Conservation (phyloP, 257 asterid species). For the Solanum medicagineum region DNA sequence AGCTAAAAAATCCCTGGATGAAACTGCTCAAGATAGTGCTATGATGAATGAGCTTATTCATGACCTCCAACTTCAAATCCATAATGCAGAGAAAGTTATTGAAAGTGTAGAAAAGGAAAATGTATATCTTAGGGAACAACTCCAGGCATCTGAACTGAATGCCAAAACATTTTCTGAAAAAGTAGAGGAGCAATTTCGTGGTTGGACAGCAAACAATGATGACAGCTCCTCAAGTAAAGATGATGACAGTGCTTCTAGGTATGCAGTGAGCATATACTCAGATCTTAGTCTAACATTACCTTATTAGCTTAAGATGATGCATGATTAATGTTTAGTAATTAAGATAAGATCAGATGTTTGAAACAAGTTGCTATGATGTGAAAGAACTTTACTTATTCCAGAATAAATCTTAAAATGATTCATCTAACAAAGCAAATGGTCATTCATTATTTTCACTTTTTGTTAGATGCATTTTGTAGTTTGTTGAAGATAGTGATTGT, state of each 20-base stretch:
- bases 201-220: conserved; percentile 5
- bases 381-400: neutral
- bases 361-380: neutral
- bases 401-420: neutral
- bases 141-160: conserved; percentile 29
- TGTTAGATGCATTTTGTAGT: neutral
- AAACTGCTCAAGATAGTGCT: conserved; percentile 33
- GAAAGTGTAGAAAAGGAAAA: conserved; percentile 48
- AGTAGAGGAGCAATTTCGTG: conserved; percentile 36
- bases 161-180: conserved; percentile 26
- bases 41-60: conserved; percentile 38
- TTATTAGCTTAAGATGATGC: neutral
- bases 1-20: conserved; percentile 39
- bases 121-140: conserved; percentile 28
- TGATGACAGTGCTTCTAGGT: conserved; percentile 43
- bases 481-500: neutral
- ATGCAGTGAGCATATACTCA: neutral
- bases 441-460: neutral
- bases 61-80: conserved; percentile 31
- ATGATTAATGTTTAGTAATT: neutral
- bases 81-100: conserved; percentile 27
- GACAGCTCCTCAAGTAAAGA: conserved; percentile 10
- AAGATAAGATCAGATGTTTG: neutral
- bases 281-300: neutral
- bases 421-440: neutral